A percentile compares a stretch with the other conserved stretches of the same genome.
These are phyloP conservation scores for Blastobotrys buckinghamii DNA, from an alignment of 1,139 yeast species.

Conservation along the genomic window DNA sequence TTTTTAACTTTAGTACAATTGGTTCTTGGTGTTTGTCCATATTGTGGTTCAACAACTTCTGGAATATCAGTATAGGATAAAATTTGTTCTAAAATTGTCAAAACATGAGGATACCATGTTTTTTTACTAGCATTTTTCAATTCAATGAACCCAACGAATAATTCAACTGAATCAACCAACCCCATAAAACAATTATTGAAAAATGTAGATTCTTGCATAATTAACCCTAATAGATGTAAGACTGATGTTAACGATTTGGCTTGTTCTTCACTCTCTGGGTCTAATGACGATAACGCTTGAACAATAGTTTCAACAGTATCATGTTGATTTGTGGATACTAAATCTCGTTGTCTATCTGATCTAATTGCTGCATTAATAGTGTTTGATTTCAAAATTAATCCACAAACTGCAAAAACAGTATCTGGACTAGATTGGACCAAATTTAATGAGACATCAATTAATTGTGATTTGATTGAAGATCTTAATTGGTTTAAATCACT, in stretches of 20 bases:
- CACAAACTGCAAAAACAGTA: slow-evolving; percentile 45
- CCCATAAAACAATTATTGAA: slow-evolving; percentile 38
- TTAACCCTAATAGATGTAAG: slow-evolving; percentile 43
- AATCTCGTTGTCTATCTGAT: slow-evolving; percentile 19
- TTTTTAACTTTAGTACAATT: not conserved
- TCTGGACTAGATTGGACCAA: slow-evolving; percentile 49
- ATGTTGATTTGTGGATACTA: slow-evolving; percentile 17
- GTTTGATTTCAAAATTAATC: slow-evolving; percentile 39
- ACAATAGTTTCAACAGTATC: slow-evolving; percentile 35
- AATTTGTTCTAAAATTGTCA: slow-evolving; percentile 29
- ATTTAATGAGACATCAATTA: slow-evolving; percentile 45
- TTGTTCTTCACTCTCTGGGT: slow-evolving; percentile 29
- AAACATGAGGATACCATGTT: slow-evolving; percentile 31
- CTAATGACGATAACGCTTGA: slow-evolving; percentile 35
- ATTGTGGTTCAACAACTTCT: slow-evolving; percentile 1
- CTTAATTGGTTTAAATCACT: slow-evolving; percentile 41
- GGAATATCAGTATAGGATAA: slow-evolving; percentile 25
- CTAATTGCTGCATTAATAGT: slow-evolving; percentile 14
- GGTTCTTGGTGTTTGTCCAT: not conserved
- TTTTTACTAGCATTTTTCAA: slow-evolving; percentile 16
- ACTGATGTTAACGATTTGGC: slow-evolving; percentile 40
- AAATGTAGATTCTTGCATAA: slow-evolving; percentile 38
- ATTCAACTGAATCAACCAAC: slow-evolving; percentile 30
- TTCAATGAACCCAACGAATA: slow-evolving; percentile 23
- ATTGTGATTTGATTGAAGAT: slow-evolving; percentile 30